phyloP scores from a whole-genome alignment of 2,329 filamentous ascomycete genomes.

The Cadophora luteo-olivacea region DNA sequence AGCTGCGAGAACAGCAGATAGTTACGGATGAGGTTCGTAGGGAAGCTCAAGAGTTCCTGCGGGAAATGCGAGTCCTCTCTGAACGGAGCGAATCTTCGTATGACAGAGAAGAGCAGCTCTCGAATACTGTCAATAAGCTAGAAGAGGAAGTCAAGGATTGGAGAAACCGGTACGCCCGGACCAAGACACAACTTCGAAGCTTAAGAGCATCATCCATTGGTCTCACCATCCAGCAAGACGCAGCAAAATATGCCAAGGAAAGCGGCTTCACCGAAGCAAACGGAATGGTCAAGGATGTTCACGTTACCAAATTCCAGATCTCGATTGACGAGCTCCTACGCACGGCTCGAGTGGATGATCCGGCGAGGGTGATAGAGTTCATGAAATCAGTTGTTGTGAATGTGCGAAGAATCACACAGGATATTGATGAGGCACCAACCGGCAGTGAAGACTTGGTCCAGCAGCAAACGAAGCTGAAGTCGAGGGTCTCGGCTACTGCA shows the following conservation, averaged over 20 bases:
- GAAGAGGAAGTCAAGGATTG: constrained; percentile 87
- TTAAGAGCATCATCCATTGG: constrained; percentile 83
- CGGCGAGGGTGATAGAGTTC: constrained; percentile 77
- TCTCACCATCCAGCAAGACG: constrained; percentile 71
- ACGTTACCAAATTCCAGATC: constrained; percentile 94
- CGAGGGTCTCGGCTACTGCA: constrained; percentile 86
- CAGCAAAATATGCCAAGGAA: constrained; percentile 69
- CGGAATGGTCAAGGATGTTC: constrained; percentile 86
- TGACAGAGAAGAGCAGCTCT: constrained; percentile 82
- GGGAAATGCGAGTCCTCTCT: constrained; percentile 88
- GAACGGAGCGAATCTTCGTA: constrained; percentile 79
- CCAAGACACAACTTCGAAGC: constrained; percentile 85
- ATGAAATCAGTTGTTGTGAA: constrained; percentile 87
- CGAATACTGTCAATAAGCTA: constrained; percentile 75
- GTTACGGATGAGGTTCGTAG: constrained; percentile 86
- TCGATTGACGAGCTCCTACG: constrained; percentile 90
- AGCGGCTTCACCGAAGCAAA: constrained; percentile 72
- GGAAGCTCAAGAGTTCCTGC: constrained; percentile 82
- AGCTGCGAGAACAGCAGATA: constrained; percentile 76
- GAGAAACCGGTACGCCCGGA: constrained; percentile 86
- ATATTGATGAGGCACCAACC: constrained; percentile 67
- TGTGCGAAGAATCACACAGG: constrained; percentile 84
- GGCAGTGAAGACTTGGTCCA: constrained; percentile 58
- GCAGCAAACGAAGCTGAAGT: constrained; percentile 74
- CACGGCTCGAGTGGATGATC: constrained; percentile 74